Evolutionary conservation across 2,329 filamentous ascomycete genomes (phyloP).

Genomic region (Endothia cerciana): DNA sequence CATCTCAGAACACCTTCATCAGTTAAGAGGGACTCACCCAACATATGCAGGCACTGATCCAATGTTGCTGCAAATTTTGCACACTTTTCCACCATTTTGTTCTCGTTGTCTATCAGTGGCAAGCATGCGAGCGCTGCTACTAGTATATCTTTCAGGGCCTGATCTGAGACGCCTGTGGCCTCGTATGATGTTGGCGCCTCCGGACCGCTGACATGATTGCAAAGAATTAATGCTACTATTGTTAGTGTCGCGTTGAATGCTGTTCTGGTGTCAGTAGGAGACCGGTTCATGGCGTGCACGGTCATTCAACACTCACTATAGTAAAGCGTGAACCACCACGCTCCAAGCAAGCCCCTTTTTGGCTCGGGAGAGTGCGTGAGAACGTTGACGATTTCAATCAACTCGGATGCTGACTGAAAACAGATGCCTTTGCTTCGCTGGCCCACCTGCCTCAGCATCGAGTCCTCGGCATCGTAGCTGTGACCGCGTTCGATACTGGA

Average conservation of each 20-base stretch:
- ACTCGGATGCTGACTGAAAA: slow-evolving; percentile 33
- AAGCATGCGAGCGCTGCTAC: slow-evolving; percentile 23
- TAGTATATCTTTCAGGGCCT: slow-evolving; percentile 12
- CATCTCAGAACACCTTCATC: too few species aligned
- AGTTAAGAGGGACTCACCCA: slow-evolving; percentile 18
- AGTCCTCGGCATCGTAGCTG: slow-evolving; percentile 22
- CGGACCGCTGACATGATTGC: slow-evolving; percentile 20
- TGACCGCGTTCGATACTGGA: slow-evolving; percentile 22
- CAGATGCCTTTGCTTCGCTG: slow-evolving; percentile 32
- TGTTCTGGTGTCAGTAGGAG: neutral
- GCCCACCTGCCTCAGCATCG: slow-evolving; percentile 31
- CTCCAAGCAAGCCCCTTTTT: slow-evolving; percentile 33
- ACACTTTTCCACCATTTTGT: slow-evolving; percentile 31
- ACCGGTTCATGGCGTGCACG: neutral
- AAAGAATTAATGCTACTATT: slow-evolving; percentile 27
- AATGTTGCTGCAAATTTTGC: slow-evolving; percentile 25
- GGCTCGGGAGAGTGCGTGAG: slow-evolving; percentile 29
- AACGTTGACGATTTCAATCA: slow-evolving; percentile 33
- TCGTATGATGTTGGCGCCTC: neutral
- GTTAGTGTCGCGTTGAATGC: slow-evolving; percentile 33
- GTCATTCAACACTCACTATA: slow-evolving; percentile 34
- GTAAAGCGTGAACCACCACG: slow-evolving; percentile 40
- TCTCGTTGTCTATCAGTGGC: slow-evolving; percentile 28
- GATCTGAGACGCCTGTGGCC: slow-evolving; percentile 19
- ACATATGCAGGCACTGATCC: slow-evolving; percentile 24